Evolutionary conservation across 164 flowering plant genomes (phyloP).

Genomic region (Stephania yunnanensis): DNA sequence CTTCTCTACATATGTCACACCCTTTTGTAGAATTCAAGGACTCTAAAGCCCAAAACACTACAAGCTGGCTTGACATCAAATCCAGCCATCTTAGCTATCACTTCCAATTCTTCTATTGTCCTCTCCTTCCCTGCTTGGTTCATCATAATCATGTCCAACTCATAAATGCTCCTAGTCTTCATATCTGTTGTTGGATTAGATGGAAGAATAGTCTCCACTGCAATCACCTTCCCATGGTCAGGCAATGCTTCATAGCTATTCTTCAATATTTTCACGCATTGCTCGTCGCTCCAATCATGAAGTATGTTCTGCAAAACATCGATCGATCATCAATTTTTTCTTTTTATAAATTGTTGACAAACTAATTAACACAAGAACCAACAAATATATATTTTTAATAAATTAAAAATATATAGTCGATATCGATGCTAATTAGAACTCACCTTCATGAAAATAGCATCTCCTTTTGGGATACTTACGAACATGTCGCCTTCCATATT

Average conservation of each 20-base stretch:
- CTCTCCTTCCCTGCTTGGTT: constrained; percentile 85
- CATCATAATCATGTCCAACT: constrained; percentile 62
- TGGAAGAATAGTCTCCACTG: constrained; percentile 58
- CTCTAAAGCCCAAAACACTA: constrained; percentile 42
- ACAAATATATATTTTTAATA: no score
- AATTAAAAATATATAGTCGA: not conserved
- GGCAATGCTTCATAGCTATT: constrained; percentile 73
- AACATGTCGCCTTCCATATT: constrained; percentile 91
- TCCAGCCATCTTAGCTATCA: constrained; percentile 60
- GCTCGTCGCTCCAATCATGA: constrained; percentile 89
- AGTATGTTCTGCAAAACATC: constrained; percentile 58
- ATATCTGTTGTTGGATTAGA: constrained; percentile 41
- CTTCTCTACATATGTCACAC: not conserved
- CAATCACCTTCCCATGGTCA: constrained; percentile 59
- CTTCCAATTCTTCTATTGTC: constrained; percentile 57
- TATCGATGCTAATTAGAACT: not conserved
- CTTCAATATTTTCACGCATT: constrained; percentile 62
- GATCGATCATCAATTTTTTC: no score
- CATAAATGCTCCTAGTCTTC: constrained; percentile 33
- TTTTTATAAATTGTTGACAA: no score
- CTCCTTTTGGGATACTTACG: constrained; percentile 66
- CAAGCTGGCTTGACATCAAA: constrained; percentile 44
- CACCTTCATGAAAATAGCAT: constrained; percentile 93
- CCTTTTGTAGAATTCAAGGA: constrained; percentile 65
- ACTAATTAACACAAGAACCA: no score